Evolutionary conservation across 495 filamentous ascomycete species (phyloP).

Genomic region (Penicillium argentinense): DNA sequence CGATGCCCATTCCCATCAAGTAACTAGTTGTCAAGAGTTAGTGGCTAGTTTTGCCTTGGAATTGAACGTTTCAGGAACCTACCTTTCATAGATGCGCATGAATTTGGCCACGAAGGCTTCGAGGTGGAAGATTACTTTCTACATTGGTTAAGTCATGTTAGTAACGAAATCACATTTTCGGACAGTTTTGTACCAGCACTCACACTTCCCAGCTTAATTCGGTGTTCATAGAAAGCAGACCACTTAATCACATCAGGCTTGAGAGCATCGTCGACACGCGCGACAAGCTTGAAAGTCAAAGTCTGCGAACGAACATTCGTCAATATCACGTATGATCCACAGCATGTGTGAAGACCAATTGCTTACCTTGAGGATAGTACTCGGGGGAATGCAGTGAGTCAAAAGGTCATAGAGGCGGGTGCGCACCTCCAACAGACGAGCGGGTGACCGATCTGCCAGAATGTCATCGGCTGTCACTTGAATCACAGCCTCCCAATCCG

Average conservation of each 20-base stretch:
- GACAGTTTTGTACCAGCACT: slow-evolving; percentile 5
- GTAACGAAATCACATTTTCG: too few species aligned
- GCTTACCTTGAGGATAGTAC: slow-evolving; percentile 79
- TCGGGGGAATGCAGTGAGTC: slow-evolving; percentile 94
- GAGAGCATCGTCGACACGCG: slow-evolving; percentile 79
- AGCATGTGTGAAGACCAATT: not conserved
- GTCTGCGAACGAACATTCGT: slow-evolving; percentile 44
- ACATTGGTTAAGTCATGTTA: slow-evolving; percentile 17
- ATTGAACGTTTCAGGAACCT: slow-evolving; percentile 10
- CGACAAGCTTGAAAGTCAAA: slow-evolving; percentile 87
- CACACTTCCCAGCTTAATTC: slow-evolving; percentile 79
- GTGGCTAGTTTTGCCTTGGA: too few species aligned
- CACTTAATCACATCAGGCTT: slow-evolving; percentile 93
- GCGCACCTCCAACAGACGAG: slow-evolving; percentile 79
- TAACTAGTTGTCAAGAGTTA: slow-evolving; percentile 56
- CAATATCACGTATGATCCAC: not conserved
- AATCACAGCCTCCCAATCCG: slow-evolving; percentile 94
- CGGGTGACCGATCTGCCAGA: slow-evolving; percentile 84
- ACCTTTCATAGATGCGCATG: slow-evolving; percentile 90
- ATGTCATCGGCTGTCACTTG: slow-evolving; percentile 86
- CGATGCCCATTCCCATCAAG: slow-evolving; percentile 88
- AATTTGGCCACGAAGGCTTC: slow-evolving; percentile 98
- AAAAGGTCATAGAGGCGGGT: slow-evolving; percentile 93
- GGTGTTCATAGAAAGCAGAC: slow-evolving; percentile 96
- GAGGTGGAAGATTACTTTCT: slow-evolving; percentile 96